Base-by-base conservation (phyloP, 2,329 filamentous ascomycete species). In the Stromatinia cepivora region DNA sequence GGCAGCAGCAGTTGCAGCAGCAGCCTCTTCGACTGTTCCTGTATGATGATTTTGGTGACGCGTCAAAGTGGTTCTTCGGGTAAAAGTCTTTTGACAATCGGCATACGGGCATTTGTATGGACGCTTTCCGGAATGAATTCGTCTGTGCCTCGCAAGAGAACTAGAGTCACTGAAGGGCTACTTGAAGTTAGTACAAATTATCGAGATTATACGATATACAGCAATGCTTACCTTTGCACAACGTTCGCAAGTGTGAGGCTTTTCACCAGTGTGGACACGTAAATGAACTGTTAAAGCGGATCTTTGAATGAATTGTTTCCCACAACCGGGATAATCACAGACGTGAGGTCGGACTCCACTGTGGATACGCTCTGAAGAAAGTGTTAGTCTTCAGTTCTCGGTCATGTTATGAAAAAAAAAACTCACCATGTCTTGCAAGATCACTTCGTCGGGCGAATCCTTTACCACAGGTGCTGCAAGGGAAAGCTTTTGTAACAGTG, bases 71-170 rank as follows among this genome's bases (percentile, higher is more conserved):
- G 95, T 98, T 73, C 94, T 91, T 69, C 95, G 90, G 13, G 95
- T 99, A 78, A 99, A 99, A 0, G 94, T 98, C 86, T 98, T 98
- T 79, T 98, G 94, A 80, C 95, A 99, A 79, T 97, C 94, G 70
- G 93, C 94, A 76, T 95, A 98, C 0, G 94, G 94, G 81, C 95
- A 99, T 80, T 97, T 97, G 84, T 98, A 99, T 1, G 95, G 95
- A 63, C 95, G 87, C 81, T 95, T 97, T 70, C 95, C 95, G 5
- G 93, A 96, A 79, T 99, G 95, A 71, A 97, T 98, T 73, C 95
- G 89, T 70, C 95, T 90, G 81, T 99, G 95, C 68, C 95, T 88
- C 20, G 95, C 95, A 31, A 99, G 84, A 25, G 94, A 98, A 77
- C 93, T 97, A 59, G 93, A 97, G 79, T 99, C 95, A 78, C 94